Base-by-base conservation (phyloP, 306 rosid species). In the Lotus japonicus region DNA sequence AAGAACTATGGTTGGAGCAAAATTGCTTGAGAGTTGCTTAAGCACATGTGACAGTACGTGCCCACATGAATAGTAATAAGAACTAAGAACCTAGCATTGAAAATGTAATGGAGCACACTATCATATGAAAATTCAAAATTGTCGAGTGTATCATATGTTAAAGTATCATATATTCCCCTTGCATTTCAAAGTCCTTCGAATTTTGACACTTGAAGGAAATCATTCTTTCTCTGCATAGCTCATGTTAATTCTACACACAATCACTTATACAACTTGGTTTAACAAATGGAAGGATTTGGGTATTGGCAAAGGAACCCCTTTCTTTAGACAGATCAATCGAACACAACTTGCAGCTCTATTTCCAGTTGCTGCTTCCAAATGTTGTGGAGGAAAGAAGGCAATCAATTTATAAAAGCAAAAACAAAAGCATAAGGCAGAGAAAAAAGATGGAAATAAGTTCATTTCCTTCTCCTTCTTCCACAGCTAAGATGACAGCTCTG, bases 311-410 rank as follows among this genome's bases (percentile, higher is more conserved):
- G 70, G 53, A 56, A 68, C 72, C 57, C 68, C 35, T 62, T 81
- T 21, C 70, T 70, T 39, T 26, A 48, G 65, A 63, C 73, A 61
- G 79, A 58, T 78, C 66, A 69, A 79, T 66, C 51, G 33, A 76
- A 77, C 75, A 66, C 78, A 79, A 60, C 66, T 71, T 66, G 78
- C 44, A 68, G 83, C 80, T 58, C 84, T 64, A 64, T 38, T 80
- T 77, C 70, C 67, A 75, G 38, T 38, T 76, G 51, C 71, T 52
- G 46, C 3, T 65, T 43, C 50, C 58, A 69, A 64, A 66, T 72
- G 14, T 54, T 72, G 42, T 31, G 71, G 48, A 60, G 70, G 52
- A 68, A 46, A 43, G 38, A 38, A 18, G 41, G 66, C 36, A 51
- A 48, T 54, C 61, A 65, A 57, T 72, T 70, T 49, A 14, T 43